A percentile compares a stretch with the other conserved stretches of the same genome.
These are phyloP conservation scores for Lycium ferocissimum DNA, from an alignment of 257 asterid genomes.

Conservation along the genomic window DNA sequence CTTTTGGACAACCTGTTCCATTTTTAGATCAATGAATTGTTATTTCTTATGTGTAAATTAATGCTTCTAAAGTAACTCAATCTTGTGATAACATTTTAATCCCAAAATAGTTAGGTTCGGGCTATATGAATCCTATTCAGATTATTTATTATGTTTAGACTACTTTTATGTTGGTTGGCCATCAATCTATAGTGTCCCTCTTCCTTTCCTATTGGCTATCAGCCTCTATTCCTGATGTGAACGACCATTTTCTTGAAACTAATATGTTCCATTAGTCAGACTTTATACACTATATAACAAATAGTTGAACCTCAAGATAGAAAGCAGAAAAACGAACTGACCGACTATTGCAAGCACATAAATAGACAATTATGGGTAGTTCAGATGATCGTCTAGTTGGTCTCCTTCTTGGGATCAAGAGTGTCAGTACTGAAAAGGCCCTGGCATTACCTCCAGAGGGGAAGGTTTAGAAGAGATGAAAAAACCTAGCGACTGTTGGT, in stretches of 20 bases:
- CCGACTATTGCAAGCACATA: not conserved
- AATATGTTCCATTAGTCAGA: no score
- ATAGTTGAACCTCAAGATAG: not conserved
- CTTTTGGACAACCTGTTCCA: conserved; percentile 79
- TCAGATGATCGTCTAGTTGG: not conserved
- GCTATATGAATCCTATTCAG: not conserved
- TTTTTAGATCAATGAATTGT: not conserved
- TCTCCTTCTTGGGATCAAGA: not conserved
- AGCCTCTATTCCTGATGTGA: not conserved
- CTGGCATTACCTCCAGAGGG: not conserved
- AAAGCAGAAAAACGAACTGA: not conserved
- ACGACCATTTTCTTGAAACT: not conserved
- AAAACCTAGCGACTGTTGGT: not conserved
- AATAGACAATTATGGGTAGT: not conserved
- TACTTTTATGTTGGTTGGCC: no score
- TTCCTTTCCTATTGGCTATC: no score
- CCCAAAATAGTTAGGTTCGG: not conserved
- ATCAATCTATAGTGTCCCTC: not conserved
- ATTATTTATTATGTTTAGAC: not conserved
- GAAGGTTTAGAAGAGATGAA: not conserved
- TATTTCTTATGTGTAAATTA: not conserved
- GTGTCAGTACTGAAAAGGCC: not conserved
- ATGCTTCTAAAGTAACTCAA: not conserved
- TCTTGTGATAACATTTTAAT: not conserved
- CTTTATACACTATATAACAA: not conserved